These are phyloP conservation scores for Debaryomyces hansenii DNA, from an alignment of 805 yeast species.

Conservation along the genomic window DNA sequence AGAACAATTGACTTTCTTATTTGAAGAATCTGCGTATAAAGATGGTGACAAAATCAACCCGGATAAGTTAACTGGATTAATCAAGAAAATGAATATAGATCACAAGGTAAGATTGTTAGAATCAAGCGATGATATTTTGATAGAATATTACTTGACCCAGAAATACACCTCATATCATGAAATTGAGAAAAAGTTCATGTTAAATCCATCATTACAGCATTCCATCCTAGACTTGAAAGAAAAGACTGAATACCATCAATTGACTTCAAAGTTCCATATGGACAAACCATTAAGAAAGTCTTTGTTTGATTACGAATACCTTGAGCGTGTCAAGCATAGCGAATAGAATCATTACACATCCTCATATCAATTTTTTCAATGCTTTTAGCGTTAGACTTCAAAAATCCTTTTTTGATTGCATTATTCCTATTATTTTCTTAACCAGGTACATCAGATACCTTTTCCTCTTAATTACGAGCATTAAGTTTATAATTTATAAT, in stretches of 20 bases:
- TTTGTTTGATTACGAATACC: conserved; percentile 25
- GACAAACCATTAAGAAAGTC: conserved; percentile 24
- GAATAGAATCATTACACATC: conserved; percentile 4
- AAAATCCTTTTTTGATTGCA: too few relatives aligned
- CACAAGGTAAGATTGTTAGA: conserved; percentile 22
- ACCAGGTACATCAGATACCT: too few relatives aligned
- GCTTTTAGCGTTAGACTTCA: too few relatives aligned
- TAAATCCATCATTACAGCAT: conserved; percentile 20
- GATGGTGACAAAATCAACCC: conserved; percentile 10
- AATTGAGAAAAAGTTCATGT: conserved; percentile 18
- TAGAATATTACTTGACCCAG: conserved; percentile 27
- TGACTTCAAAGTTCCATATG: conserved; percentile 24
- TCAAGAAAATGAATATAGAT: conserved; percentile 16
- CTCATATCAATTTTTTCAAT: not conserved
- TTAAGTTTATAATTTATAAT: too few relatives aligned
- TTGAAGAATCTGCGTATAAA: conserved; percentile 12
- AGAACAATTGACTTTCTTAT: conserved; percentile 10
- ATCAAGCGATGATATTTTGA: conserved; percentile 19
- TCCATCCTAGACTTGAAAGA: conserved; percentile 14
- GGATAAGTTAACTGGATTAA: conserved; percentile 11
- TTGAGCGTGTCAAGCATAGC: conserved; percentile 10
- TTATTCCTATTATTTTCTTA: too few relatives aligned
- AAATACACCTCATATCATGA: conserved; percentile 24
- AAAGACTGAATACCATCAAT: conserved; percentile 23
- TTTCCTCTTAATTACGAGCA: too few relatives aligned